phyloP scores from a whole-genome alignment of 2,329 filamentous ascomycete genomes.

The Phoma sp. region DNA sequence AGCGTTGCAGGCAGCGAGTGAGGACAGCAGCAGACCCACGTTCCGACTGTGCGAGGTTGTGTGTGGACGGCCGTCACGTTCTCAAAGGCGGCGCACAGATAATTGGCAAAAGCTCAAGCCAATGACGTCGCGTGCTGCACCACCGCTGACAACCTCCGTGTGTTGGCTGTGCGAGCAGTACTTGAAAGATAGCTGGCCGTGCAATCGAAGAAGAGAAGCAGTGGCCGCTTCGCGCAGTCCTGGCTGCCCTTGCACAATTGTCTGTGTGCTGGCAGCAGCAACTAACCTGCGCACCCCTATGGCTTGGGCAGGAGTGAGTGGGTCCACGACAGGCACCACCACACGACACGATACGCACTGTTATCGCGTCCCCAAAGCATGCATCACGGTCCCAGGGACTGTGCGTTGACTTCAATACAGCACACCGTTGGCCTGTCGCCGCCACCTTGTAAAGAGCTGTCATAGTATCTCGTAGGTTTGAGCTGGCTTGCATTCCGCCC shows the following conservation, averaged over 20 bases:
- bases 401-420: neutral
- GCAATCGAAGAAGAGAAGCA: too few relatives aligned
- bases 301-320: conserved; percentile 13
- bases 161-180: conserved; percentile 4
- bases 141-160: conserved; percentile 5
- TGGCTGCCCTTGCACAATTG: conserved; percentile 1
- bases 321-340: conserved; percentile 7
- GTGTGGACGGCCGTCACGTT: conserved; percentile 31
- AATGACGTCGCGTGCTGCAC: conserved; percentile 33
- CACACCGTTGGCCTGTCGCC: neutral
- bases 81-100: conserved; percentile 28
- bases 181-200: conserved; percentile 3
- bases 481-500: conserved; percentile 18
- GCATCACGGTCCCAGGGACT: conserved; percentile 3
- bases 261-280: conserved; percentile 7
- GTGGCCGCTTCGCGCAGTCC: too few relatives aligned
- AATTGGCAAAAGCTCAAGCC: conserved; percentile 27
- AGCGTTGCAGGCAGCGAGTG: conserved; percentile 27
- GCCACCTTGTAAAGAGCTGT: conserved; percentile 3
- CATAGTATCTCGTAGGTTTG: conserved; percentile 8
- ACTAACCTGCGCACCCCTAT: conserved; percentile 1
- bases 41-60: conserved; percentile 31
- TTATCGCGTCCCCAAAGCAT: conserved; percentile 13
- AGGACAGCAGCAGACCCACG: conserved; percentile 34
- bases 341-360: neutral